Evolutionary conservation across 148 eudicot species (phyloP).

Genomic region (Vaccinium vitisidaea): DNA sequence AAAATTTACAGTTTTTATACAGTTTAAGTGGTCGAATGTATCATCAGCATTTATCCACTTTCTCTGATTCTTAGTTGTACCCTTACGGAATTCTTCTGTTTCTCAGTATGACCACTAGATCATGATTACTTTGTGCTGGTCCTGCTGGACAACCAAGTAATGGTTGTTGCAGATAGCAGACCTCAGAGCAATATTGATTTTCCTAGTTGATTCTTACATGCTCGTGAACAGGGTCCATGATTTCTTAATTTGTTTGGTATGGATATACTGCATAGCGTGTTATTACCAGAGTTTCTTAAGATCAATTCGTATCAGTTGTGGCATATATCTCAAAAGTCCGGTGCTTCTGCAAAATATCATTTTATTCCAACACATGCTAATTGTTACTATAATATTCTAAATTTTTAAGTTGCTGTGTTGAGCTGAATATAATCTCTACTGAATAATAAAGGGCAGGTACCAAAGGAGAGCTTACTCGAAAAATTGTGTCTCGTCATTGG

Average conservation of each 20-base stretch:
- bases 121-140: not conserved
- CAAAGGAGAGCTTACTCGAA: slow-evolving; percentile 24
- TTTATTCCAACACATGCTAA: not conserved
- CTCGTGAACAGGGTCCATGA: not conserved
- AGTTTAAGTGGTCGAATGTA: not conserved
- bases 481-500: slow-evolving; percentile 15
- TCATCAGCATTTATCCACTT: not conserved
- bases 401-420: not conserved
- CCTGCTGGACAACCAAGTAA: not conserved
- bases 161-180: not conserved
- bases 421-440: not conserved
- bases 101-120: not conserved
- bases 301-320: not conserved
- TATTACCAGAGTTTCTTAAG: not conserved
- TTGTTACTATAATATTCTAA: not conserved
- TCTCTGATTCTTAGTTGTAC: not conserved
- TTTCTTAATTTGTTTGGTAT: not conserved
- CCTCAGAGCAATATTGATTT: not conserved
- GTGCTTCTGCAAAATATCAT: not conserved
- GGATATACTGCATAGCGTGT: not conserved
- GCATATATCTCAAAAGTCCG: not conserved
- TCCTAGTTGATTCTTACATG: not conserved
- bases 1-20: not conserved
- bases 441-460: slow-evolving; percentile 5
- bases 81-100: not conserved